A percentile compares a stretch with the other conserved stretches of the same genome.
Evolutionary conservation across 2,329 filamentous ascomycete species (phyloP).

Genomic region (Paraphaeosphaeria sporulosa): DNA sequence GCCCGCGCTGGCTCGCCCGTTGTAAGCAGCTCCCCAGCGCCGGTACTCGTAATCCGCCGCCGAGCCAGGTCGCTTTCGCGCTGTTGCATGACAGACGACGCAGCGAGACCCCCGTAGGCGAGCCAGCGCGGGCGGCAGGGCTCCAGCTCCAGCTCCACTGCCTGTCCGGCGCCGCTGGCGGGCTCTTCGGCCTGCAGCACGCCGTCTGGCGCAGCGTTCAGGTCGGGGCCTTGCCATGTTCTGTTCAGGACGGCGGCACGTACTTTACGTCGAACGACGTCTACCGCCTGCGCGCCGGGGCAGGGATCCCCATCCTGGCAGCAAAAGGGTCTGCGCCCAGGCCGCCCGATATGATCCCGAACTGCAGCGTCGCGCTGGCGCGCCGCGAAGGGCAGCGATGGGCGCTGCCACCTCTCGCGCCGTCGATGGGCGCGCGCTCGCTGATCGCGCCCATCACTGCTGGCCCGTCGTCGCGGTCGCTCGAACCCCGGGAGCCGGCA

Average conservation of each 20-base stretch:
- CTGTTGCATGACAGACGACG: slow-evolving; percentile 41
- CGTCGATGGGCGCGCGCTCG: slow-evolving; percentile 14
- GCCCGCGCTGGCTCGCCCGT: slow-evolving; percentile 29
- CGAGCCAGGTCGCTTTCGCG: slow-evolving; percentile 34
- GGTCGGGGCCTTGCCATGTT: slow-evolving; percentile 22
- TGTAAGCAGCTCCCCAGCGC: slow-evolving; percentile 41
- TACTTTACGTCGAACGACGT: slow-evolving; percentile 25
- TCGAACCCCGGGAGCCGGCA: slow-evolving; percentile 26
- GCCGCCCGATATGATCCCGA: slow-evolving; percentile 26
- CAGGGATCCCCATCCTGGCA: slow-evolving; percentile 24
- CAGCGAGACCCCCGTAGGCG: no score
- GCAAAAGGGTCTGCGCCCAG: no score
- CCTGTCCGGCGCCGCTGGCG: slow-evolving; percentile 15
- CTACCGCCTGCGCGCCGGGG: slow-evolving; percentile 25
- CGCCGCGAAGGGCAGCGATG: slow-evolving; percentile 22
- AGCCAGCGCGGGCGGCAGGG: no score
- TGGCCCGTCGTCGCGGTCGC: slow-evolving; percentile 10
- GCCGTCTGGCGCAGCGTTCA: slow-evolving; percentile 31
- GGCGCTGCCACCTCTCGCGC: slow-evolving; percentile 1
- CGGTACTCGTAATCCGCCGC: slow-evolving; percentile 36
- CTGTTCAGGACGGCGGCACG: slow-evolving; percentile 26
- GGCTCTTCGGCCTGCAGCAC: slow-evolving; percentile 34
- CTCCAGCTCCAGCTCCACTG: no score
- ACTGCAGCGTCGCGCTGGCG: slow-evolving; percentile 13
- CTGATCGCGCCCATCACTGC: slow-evolving; percentile 21